Base-by-base conservation (phyloP, 1,139 yeast genomes). In the Eremothecium coryli region DNA sequence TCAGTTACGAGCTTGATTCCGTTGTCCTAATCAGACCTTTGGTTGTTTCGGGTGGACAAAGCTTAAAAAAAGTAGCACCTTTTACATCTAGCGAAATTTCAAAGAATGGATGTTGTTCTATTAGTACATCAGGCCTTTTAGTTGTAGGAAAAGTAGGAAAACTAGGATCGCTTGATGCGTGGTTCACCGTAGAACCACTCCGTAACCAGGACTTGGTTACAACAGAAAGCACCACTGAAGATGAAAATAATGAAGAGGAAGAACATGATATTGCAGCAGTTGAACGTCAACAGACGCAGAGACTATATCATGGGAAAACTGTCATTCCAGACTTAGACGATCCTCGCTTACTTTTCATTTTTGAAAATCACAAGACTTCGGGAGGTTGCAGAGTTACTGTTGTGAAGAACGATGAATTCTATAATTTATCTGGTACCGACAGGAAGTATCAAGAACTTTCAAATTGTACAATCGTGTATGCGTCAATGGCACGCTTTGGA, bases 101-200 rank as follows among this genome's bases (percentile, higher is more conserved):
- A 11, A 14, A 24, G 4, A 55, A 54, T 38, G 59, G 58, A 8
- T 44, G 48, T 28, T 54, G 58, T 32, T 44, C 54, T 2, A 29
- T 56, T 13, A 45, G 46, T 10, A 35, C 44, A 3, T 35, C 46
- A 8, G 59, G 58, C 8, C 31, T 43, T 9, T 38, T 56, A 27
- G 35, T 51, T 3, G 53, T 56, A 26, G 59, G 60, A 7, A 46
- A 41, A 26, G 21, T 56, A 18, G 33, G 31, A 7, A 39, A 45
- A 29, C 49, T 55, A 27, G 33, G 45, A 7, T 32, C 37, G 5
- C 30, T 26, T 18, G 39, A 41, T 13, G 32, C 35, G 2, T 54
- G 58, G 58, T 52, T 54, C 36, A 41, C n/a, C n/a, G n/a, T n/a
- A n/a, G n/a, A n/a, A n/a, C n/a, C n/a, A n/a, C n/a, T n/a, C n/a